These are phyloP conservation scores for Beauveria sp. DNA, from an alignment of 2,329 filamentous ascomycete genomes.

Conservation along the genomic window DNA sequence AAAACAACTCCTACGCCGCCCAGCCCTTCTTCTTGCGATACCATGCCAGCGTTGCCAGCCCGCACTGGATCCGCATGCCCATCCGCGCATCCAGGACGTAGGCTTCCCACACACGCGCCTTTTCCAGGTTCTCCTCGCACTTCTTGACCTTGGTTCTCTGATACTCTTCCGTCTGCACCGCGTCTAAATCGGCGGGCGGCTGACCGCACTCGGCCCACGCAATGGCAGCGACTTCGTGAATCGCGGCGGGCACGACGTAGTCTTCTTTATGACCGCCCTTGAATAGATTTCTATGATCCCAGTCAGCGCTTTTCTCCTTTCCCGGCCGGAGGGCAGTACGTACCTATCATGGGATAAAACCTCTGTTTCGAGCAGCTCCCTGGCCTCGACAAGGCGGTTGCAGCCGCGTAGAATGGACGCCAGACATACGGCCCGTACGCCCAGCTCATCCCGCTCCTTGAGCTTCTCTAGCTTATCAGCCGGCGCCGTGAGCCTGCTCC, in stretches of 20 bases:
- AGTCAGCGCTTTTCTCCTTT: background rate
- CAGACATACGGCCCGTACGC: slow-evolving; percentile 58
- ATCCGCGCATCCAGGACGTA: slow-evolving; percentile 69
- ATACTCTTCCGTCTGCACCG: slow-evolving; percentile 27
- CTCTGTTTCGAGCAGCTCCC: slow-evolving; percentile 52
- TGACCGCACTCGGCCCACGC: slow-evolving; percentile 63
- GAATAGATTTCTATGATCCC: slow-evolving; percentile 38
- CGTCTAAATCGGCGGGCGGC: slow-evolving; percentile 22
- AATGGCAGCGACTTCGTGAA: slow-evolving; percentile 81
- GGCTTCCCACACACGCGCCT: slow-evolving; percentile 60
- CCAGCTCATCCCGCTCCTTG: slow-evolving; percentile 49
- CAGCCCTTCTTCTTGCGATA: slow-evolving; percentile 36
- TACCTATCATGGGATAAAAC: slow-evolving; percentile 59
- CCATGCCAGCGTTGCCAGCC: slow-evolving; percentile 57
- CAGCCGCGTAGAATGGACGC: slow-evolving; percentile 59
- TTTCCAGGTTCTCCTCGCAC: slow-evolving; percentile 57
- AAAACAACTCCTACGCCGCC: background rate
- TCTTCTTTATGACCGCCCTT: slow-evolving; percentile 58
- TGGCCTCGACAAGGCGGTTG: slow-evolving; percentile 57
- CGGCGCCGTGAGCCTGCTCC: slow-evolving; percentile 47
- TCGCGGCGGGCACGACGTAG: slow-evolving; percentile 63
- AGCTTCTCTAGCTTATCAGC: slow-evolving; percentile 34
- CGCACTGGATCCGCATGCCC: slow-evolving; percentile 65
- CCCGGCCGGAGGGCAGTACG: slow-evolving; percentile 15
- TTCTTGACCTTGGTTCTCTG: slow-evolving; percentile 45